Base-by-base conservation (phyloP, 306 rosid species). In the Rosa rugosa region DNA sequence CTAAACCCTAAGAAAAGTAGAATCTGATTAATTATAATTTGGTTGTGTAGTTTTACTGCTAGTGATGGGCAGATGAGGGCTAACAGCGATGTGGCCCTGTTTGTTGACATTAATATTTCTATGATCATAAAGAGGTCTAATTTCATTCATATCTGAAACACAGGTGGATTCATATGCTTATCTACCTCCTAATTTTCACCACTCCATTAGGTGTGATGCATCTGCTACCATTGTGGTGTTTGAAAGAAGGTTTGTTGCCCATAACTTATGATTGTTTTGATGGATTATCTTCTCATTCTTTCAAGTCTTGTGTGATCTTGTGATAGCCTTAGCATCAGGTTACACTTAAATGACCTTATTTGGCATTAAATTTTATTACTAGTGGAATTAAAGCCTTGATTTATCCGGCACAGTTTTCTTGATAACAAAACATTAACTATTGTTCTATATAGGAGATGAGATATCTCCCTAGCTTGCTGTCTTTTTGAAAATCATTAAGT, bases 151-250 rank as follows among this genome's bases (percentile, higher is more conserved):
- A 38, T 85, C 71, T 87, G 56, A 82, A 82, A 73, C 67, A 59
- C 90, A 93, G 97, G 94, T 91, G 63, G 97, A 95, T 81, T 90
- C 96, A 10, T 95, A 90, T 88, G 94, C 96, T 71, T 95, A 90
- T 84, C 71, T 90, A 56, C 98, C 99, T 80, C 93, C 94, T 63
- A 90, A 83, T 68, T 83, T 85, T 73, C 89, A 91, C 8, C 99
- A 95, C 85, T 76, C 86, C 47, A 45, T 95, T 80, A 89, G 77
- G 72, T 83, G 88, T 59, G 90, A 90, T 69, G 88, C 85, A 69
- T 81, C 87, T 60, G 87, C 98, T 34, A 87, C 91, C 80, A 67
- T 95, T 76, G 88, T 93, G 75, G 88, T 95, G 23, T 87, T 92
- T 40, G 96, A 95, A 86, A 85, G 98, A 79, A 95, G 99, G 99